Base-by-base conservation (phyloP, 2,329 filamentous ascomycete species). In the Hypoxylon sp. region DNA sequence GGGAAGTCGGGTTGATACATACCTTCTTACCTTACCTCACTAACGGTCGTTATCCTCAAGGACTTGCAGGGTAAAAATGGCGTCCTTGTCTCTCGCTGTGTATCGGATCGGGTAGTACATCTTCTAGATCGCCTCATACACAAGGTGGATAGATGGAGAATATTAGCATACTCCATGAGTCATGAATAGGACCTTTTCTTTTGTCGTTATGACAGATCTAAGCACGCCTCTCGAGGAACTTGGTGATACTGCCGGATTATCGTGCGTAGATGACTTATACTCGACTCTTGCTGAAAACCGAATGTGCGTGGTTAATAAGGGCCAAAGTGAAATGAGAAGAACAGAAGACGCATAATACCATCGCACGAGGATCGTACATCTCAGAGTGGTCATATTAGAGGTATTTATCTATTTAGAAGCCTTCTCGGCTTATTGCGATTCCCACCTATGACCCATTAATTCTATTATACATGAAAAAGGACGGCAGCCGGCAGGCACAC, bases 121-220 rank as follows among this genome's bases (percentile, higher is more conserved):
- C 48, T 45, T 62, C 51, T 66, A 65, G 59, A 66, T 63, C 63
- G 63, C 59, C 48, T 64, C 55, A 51, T 30, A 58, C 40, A 54
- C 32, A 52, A 52, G 65, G 62, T 55, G 59, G 62, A 68, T 64
- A 64, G 54, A 57, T 54, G 58, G 46, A 56, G 42, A 45, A 45
- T 26, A 55, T 32, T 24, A 36, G 44, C 46, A 60, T 54, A 59
- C 46, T 62, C 58, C 18, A 53, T 60, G 36, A 36, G 66, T 66
- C 55, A 40, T 61, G 50, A 63, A 64, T 66, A 56, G 1, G 66
- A 64, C 30, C 24, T 32, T 64, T 59, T 61, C 63, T 12, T 66
- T 66, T 66, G 59, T 61, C 24, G 48, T 66, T 52, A 58, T 52
- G 48, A 61, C 18, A 66, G 44, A 1, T 33, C 18, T 16, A 28